Evolutionary conservation across 2,329 filamentous ascomycete species (phyloP).

Genomic region (Plectosphaerella cucumerina): DNA sequence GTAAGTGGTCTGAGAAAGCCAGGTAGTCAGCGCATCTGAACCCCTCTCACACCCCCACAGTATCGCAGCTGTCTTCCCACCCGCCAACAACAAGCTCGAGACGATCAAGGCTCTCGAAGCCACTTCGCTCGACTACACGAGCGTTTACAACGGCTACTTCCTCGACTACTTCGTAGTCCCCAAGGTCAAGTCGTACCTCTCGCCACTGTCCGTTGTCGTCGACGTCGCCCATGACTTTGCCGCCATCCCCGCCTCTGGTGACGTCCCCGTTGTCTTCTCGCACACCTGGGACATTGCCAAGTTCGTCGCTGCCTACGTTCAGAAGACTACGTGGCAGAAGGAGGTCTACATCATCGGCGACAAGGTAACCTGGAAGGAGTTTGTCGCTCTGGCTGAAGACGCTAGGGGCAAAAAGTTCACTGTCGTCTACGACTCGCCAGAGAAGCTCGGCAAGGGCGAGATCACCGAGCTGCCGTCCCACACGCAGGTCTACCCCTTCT

Average conservation of each 20-base stretch:
- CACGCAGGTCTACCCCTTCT: constrained; percentile 13
- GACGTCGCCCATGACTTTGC: constrained; percentile 39
- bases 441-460: constrained; percentile 26
- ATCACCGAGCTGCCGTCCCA: constrained; percentile 26
- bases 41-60: not conserved
- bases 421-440: constrained; percentile 24
- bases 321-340: constrained; percentile 38
- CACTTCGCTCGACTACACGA: constrained; percentile 30
- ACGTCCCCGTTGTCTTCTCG: constrained; percentile 39
- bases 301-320: constrained; percentile 37
- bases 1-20: constrained; percentile 15
- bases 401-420: constrained; percentile 27
- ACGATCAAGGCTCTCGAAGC: constrained; percentile 19
- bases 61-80: constrained; percentile 3
- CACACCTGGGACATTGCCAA: constrained; percentile 43
- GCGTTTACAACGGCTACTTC: constrained; percentile 36
- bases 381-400: constrained; percentile 36
- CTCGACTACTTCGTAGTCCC: constrained; percentile 41
- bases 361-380: constrained; percentile 36
- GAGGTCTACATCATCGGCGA: constrained; percentile 31
- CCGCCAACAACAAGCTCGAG: constrained; percentile 5
- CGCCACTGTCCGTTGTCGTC: constrained; percentile 33
- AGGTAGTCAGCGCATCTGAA: too few relatives aligned
- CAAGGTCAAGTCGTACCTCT: constrained; percentile 29
- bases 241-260: constrained; percentile 43